Evolutionary conservation across 371 early-diverging fungal genomes (phyloP).

Genomic region (Mucor mucedo): DNA sequence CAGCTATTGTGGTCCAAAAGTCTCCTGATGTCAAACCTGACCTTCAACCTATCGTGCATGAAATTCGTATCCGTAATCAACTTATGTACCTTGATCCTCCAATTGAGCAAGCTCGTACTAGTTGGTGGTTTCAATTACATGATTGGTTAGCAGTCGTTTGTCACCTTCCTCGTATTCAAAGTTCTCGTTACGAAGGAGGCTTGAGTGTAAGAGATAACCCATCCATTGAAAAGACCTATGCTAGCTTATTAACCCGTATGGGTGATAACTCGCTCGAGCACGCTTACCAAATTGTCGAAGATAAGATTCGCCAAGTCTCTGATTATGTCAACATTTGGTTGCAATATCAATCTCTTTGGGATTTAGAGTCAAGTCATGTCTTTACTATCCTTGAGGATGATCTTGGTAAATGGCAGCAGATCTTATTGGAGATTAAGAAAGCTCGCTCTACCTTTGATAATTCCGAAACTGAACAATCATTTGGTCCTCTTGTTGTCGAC

Average conservation of each 20-base stretch:
- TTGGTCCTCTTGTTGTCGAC: conserved; percentile 90
- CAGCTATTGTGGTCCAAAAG: conserved; percentile 45
- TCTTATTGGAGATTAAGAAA: conserved; percentile 92
- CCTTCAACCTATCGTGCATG: conserved; percentile 75
- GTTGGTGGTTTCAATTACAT: conserved; percentile 91
- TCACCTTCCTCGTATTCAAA: conserved; percentile 80
- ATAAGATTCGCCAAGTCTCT: conserved; percentile 76
- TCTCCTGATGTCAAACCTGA: conserved; percentile 64
- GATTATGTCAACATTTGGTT: conserved; percentile 95
- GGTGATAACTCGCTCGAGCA: conserved; percentile 69
- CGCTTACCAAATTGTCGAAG: conserved; percentile 88
- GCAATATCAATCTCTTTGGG: conserved; percentile 98
- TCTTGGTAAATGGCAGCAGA: conserved; percentile 91
- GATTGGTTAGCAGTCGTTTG: conserved; percentile 89
- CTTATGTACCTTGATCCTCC: conserved; percentile 96
- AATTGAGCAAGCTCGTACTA: conserved; percentile 89
- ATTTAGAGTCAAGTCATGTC: conserved; percentile 87
- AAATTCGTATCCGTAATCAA: conserved; percentile 91
- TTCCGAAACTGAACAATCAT: conserved; percentile 86
- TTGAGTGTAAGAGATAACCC: conserved; percentile 64
- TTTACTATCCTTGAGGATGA: conserved; percentile 90
- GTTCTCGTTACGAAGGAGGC: conserved; percentile 90
- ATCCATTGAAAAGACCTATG: conserved; percentile 66
- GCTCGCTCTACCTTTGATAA: conserved; percentile 96
- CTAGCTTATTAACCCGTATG: conserved; percentile 76